Evolutionary conservation across 208 protist genomes (phyloP).

Genomic region (Leishmania gerbilli): DNA sequence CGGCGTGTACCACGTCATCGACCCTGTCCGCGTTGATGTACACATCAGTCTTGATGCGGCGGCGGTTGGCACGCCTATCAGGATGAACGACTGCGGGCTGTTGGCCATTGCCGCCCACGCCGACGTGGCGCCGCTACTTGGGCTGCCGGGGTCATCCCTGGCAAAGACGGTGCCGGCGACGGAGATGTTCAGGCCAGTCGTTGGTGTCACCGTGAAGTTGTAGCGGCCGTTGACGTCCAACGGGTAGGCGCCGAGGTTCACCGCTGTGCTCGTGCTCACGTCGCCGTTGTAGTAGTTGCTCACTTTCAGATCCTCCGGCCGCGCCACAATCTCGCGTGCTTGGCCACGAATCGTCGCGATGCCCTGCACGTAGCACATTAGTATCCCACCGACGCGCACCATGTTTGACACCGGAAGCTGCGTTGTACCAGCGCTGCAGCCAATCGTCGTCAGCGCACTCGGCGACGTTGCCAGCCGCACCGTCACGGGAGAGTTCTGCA

Average conservation of each 20-base stretch:
- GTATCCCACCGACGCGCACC: constrained; percentile 43
- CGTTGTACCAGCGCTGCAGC: constrained; percentile 30
- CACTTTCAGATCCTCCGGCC: constrained; percentile 43
- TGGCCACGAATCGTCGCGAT: constrained; percentile 40
- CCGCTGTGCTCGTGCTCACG: constrained; percentile 13
- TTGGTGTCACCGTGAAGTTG: constrained; percentile 42
- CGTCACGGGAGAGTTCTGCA: constrained; percentile 62
- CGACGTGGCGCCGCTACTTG: constrained; percentile 5
- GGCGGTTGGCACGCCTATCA: constrained; percentile 67
- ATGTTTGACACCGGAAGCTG: constrained; percentile 39
- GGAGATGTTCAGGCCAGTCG: constrained; percentile 19
- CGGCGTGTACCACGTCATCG: constrained; percentile 58
- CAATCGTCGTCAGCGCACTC: constrained; percentile 36
- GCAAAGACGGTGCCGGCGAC: constrained; percentile 46
- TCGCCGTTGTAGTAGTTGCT: constrained; percentile 40
- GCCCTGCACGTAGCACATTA: constrained; percentile 68
- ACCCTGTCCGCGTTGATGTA: constrained; percentile 42
- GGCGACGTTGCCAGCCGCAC: constrained; percentile 65
- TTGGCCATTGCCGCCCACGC: constrained; percentile 52
- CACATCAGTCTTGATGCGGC: constrained; percentile 46
- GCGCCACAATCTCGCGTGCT: constrained; percentile 53
- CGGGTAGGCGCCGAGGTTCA: constrained; percentile 59
- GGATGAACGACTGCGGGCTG: constrained; percentile 62
- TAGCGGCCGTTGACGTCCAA: constrained; percentile 60
- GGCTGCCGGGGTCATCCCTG: not conserved